Conservation (phyloP, 306 rosid genomes). For the Arachis hypogaea region DNA sequence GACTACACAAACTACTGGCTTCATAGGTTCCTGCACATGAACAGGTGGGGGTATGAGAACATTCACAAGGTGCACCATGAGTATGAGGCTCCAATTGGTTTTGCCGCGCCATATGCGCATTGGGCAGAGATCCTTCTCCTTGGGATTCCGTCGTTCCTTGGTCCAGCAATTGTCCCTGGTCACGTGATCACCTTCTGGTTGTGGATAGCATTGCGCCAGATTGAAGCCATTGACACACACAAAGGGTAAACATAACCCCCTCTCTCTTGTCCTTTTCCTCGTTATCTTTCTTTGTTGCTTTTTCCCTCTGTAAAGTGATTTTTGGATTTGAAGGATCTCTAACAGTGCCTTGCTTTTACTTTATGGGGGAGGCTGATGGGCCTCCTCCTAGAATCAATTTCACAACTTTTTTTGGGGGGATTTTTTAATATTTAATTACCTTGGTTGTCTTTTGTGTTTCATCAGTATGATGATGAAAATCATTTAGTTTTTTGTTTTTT, state of each 20-base stretch:
- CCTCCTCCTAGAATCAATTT: no score
- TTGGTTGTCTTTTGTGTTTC: no score
- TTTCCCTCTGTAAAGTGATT: constrained; percentile 25
- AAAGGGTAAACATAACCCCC: constrained; percentile 63
- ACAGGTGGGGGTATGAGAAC: constrained; percentile 90
- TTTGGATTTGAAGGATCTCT: no score
- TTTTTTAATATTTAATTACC: no score
- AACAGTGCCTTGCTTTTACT: no score
- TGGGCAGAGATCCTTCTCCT: constrained; percentile 95
- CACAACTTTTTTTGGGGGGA: no score
- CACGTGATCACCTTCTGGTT: constrained; percentile 92
- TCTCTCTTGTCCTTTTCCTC: neutral
- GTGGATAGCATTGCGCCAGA: constrained; percentile 89
- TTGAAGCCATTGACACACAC: constrained; percentile 95
- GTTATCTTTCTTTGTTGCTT: neutral
- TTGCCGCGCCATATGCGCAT: constrained; percentile 89
- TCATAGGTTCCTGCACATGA: constrained; percentile 86
- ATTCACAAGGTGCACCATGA: constrained; percentile 91
- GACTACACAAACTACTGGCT: constrained; percentile 95
- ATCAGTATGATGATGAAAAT: no score
- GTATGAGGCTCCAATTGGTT: constrained; percentile 86
- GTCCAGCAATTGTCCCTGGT: constrained; percentile 93
- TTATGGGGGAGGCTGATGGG: no score
- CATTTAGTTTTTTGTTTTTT: no score
- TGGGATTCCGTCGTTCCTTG: constrained; percentile 94